phyloP scores from a whole-genome alignment of 2,329 filamentous ascomycete species.

The Venturia pyrina region DNA sequence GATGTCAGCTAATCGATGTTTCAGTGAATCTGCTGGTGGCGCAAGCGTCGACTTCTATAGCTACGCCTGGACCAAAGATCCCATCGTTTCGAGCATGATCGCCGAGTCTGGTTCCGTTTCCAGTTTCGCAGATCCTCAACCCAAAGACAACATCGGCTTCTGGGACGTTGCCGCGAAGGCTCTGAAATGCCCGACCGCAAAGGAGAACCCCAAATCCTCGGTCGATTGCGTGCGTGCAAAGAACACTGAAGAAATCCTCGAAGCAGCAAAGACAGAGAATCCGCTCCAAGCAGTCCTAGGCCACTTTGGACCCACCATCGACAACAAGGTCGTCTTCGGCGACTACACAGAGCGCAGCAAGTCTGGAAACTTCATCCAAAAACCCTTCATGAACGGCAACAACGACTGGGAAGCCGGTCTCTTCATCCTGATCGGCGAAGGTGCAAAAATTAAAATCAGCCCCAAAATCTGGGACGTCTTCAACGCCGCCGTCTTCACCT shows the following conservation, averaged over 20 bases:
- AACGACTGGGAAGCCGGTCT: slow-evolving; percentile 8
- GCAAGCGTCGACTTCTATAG: slow-evolving; percentile 15
- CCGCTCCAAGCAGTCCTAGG: slow-evolving; percentile 2
- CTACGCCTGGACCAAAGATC: slow-evolving; percentile 15
- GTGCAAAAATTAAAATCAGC: not conserved
- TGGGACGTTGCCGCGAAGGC: slow-evolving; percentile 5
- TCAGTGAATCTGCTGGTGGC: slow-evolving; percentile 16
- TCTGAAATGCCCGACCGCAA: slow-evolving; percentile 3
- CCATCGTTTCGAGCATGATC: slow-evolving; percentile 14
- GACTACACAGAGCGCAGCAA: slow-evolving; percentile 4
- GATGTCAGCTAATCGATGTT: not conserved
- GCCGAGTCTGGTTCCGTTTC: slow-evolving; percentile 12
- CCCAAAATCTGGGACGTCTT: slow-evolving; percentile 3
- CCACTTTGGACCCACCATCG: slow-evolving; percentile 5
- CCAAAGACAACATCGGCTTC: slow-evolving; percentile 1
- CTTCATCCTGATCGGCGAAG: slow-evolving; percentile 3
- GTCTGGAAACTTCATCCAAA: slow-evolving; percentile 8
- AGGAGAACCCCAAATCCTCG: not conserved
- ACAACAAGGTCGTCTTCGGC: slow-evolving; percentile 8
- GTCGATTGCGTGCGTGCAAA: not conserved
- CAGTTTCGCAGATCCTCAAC: not conserved
- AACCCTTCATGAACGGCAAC: slow-evolving; percentile 9
- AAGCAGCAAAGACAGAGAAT: slow-evolving; percentile 4
- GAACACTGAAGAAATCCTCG: slow-evolving; percentile 4
- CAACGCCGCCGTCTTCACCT: slow-evolving; percentile 9